phyloP scores from a whole-genome alignment of 805 yeast species.

The Hanseniaspora mollemarum region DNA sequence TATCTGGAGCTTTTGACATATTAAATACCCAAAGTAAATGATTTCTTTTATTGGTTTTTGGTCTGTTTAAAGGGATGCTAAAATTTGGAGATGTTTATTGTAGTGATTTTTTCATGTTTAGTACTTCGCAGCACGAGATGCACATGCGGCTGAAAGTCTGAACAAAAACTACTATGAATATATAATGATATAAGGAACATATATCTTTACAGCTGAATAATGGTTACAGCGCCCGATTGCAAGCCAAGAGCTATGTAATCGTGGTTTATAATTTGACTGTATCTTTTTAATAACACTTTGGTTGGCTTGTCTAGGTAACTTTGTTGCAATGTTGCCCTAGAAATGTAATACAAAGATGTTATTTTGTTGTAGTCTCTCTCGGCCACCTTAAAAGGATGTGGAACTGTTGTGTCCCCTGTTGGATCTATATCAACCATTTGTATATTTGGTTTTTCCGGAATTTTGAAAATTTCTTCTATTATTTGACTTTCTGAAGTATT shows the following conservation, averaged over 20 bases:
- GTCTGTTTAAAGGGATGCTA: too few species aligned
- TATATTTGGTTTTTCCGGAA: constrained; percentile 6
- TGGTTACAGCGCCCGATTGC: constrained; percentile 3
- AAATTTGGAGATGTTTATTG: too few species aligned
- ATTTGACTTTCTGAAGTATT: too few species aligned
- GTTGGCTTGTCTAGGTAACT: neutral
- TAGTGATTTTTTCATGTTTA: neutral
- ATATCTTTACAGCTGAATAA: neutral
- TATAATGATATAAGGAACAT: too few species aligned
- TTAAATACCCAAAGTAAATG: neutral
- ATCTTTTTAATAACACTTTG: constrained; percentile 8
- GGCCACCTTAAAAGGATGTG: constrained; percentile 3
- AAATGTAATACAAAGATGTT: neutral
- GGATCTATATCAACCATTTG: constrained; percentile 15
- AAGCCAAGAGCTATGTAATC: constrained; percentile 4
- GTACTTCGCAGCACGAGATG: neutral
- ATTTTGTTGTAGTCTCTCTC: neutral
- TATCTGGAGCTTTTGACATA: neutral
- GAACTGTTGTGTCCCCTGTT: neutral
- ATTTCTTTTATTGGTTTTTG: neutral
- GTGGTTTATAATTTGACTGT: neutral
- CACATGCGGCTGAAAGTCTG: too few species aligned
- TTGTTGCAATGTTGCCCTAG: neutral
- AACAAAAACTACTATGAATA: neutral
- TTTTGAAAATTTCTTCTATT: neutral